Evolutionary conservation across 2,329 filamentous ascomycete genomes (phyloP).

Genomic region (Curvularia lunata): DNA sequence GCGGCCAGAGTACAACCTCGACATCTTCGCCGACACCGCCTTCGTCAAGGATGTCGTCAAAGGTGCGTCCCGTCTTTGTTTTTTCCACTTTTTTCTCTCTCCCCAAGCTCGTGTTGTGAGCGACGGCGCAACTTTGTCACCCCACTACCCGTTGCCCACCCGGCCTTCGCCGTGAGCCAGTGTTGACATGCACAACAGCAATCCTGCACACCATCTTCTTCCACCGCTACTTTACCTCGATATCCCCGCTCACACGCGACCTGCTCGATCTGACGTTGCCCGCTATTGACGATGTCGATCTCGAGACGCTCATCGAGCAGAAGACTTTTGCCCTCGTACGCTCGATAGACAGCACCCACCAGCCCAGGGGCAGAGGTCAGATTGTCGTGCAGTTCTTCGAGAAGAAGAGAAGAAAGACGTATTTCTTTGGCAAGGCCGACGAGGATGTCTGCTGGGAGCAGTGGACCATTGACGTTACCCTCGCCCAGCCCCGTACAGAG

Average conservation of each 20-base stretch:
- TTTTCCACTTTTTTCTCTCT: conserved; percentile 6
- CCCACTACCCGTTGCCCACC: conserved; percentile 18
- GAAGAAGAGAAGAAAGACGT: conserved; percentile 82
- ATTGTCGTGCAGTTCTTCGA: conserved; percentile 94
- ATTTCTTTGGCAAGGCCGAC: conserved; percentile 74
- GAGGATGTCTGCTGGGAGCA: conserved; percentile 97
- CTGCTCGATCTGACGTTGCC: conserved; percentile 90
- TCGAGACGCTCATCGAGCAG: conserved; percentile 92
- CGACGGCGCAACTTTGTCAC: conserved; percentile 11
- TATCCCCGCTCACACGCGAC: conserved; percentile 82
- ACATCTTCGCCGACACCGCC: conserved; percentile 88
- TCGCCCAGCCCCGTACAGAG: conserved; percentile 87
- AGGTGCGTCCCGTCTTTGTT: conserved; percentile 63
- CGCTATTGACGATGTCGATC: conserved; percentile 85
- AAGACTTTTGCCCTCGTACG: conserved; percentile 79
- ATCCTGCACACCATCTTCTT: conserved; percentile 98
- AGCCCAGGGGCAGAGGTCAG: conserved; percentile 70
- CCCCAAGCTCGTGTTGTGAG: conserved; percentile 6
- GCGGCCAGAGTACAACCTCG: conserved; percentile 88
- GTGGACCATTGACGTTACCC: conserved; percentile 93
- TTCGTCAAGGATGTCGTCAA: conserved; percentile 92
- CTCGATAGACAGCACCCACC: conserved; percentile 68
- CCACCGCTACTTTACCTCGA: conserved; percentile 92
- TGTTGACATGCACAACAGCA: conserved; percentile 58
- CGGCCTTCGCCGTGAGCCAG: conserved; percentile 9